Conservation (phyloP, 192 early-diverging fungal species). For the Backusella circina region DNA sequence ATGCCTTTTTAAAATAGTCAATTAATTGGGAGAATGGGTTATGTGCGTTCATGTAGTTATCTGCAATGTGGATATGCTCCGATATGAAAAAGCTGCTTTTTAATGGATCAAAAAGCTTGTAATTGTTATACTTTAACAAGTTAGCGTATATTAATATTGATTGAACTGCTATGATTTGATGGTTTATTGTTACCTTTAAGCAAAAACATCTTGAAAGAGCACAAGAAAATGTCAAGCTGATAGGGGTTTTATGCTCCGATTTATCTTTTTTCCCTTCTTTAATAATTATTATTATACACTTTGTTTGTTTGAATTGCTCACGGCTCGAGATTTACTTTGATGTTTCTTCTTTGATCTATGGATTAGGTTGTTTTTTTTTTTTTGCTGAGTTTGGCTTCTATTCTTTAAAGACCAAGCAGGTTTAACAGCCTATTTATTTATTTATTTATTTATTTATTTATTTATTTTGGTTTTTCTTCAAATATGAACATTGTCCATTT, state of each 20-base stretch:
- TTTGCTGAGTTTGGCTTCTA: neutral
- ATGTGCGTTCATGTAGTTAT: neutral
- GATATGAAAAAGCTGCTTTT: neutral
- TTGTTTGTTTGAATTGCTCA: neutral
- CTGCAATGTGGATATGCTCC: neutral
- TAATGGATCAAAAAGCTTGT: neutral
- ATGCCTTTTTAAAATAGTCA: neutral
- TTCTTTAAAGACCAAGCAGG: neutral
- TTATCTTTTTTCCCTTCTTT: neutral
- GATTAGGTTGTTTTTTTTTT: neutral
- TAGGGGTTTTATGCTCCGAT: neutral
- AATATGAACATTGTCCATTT: neutral
- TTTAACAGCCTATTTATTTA: neutral
- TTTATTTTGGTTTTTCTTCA: neutral
- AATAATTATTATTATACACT: neutral
- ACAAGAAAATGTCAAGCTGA: neutral
- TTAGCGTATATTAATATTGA: neutral
- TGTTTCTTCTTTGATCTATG: neutral
- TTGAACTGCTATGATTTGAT: neutral
- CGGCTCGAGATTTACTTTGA: neutral
- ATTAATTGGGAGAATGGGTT: neutral
- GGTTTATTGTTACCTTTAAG: neutral
- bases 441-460: no score
- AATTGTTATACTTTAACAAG: neutral
- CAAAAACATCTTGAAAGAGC: neutral